Evolutionary conservation across 2,329 filamentous ascomycete genomes (phyloP).

Genomic region (Lanzia echinophila): DNA sequence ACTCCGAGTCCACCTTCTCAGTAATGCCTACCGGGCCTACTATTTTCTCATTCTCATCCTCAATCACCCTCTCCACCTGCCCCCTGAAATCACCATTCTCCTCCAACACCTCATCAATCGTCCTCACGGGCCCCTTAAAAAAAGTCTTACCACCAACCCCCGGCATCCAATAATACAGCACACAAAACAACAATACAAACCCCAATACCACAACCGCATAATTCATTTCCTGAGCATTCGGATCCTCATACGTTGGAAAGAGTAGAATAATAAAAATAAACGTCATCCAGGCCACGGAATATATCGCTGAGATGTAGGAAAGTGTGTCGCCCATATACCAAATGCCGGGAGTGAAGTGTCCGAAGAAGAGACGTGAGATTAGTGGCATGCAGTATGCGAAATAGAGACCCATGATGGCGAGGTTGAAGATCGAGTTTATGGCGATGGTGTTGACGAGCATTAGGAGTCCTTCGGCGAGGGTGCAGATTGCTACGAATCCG

Average conservation of each 20-base stretch:
- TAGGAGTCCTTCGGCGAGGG: constrained; percentile 28
- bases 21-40: too few relatives aligned
- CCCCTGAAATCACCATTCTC: not conserved
- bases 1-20: too few relatives aligned
- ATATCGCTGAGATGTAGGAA: constrained; percentile 23
- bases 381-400: constrained; percentile 32
- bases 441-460: constrained; percentile 31
- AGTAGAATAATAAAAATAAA: constrained; percentile 29
- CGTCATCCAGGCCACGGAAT: constrained; percentile 28
- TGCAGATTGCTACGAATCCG: constrained; percentile 24
- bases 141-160: constrained; percentile 28
- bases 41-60: too few relatives aligned
- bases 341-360: constrained; percentile 27
- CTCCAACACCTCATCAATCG: constrained; percentile 24
- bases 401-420: constrained; percentile 31
- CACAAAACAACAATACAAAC: constrained; percentile 27
- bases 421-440: constrained; percentile 31
- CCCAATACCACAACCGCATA: constrained; percentile 29
- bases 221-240: constrained; percentile 27
- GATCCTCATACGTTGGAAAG: constrained; percentile 24
- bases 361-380: constrained; percentile 24
- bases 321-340: constrained; percentile 29
- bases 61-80: not conserved
- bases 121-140: constrained; percentile 27
- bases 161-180: constrained; percentile 28